Percentiles rank a stretch among this genome's conserved stretches.
These are phyloP conservation scores for Paramecium pentaurelia DNA, from an alignment of 73 alveolate species.

Conservation along the genomic window DNA sequence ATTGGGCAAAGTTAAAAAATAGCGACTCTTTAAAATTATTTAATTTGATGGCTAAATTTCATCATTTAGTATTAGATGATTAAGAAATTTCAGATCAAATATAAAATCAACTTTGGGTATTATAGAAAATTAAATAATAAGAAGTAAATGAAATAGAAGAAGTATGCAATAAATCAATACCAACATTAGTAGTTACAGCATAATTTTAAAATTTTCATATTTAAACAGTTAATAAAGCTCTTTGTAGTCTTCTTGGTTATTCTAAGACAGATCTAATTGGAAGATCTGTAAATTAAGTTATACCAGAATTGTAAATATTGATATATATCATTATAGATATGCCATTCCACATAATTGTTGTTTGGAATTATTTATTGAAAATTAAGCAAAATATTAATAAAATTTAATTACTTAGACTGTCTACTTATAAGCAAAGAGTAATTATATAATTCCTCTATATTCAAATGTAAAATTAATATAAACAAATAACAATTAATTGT, in stretches of 20 bases:
- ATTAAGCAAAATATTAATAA: background rate
- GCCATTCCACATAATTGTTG: background rate
- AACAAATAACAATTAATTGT: background rate
- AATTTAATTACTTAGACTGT: background rate
- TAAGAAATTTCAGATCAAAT: background rate
- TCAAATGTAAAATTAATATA: background rate
- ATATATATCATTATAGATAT: background rate
- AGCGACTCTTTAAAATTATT: background rate
- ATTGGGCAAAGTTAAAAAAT: background rate
- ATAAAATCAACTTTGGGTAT: background rate
- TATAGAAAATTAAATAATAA: background rate
- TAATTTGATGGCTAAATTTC: background rate
- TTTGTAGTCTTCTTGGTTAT: conserved; percentile 44
- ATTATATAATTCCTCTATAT: background rate
- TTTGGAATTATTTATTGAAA: background rate
- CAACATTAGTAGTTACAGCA: background rate
- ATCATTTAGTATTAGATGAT: background rate
- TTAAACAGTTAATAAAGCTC: background rate
- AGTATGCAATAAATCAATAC: background rate
- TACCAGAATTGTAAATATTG: background rate
- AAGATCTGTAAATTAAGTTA: background rate
- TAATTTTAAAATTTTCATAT: background rate
- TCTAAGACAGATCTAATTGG: conserved; percentile 6
- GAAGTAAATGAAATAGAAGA: conserved; percentile 3
- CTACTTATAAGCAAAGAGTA: background rate